Evolutionary conservation across 257 asterid genomes (phyloP), one percentile per base, ranked within the genome.

Genomic region (Salvia hispanica): DNA sequence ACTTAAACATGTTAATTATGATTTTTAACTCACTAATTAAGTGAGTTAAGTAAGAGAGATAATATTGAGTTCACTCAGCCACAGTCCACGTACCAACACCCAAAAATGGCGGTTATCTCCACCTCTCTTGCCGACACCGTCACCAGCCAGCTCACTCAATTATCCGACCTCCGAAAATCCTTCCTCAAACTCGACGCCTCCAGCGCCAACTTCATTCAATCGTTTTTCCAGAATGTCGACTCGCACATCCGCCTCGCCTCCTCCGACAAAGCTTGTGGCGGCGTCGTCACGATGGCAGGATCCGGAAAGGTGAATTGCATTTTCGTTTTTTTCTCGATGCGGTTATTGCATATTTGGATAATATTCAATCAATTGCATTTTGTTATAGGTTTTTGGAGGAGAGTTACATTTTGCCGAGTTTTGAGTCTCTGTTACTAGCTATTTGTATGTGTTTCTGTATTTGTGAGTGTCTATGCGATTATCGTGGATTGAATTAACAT

Each of bases 211-310:
- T 54, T 91, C 6, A 72, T 84, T 53, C 89, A 80, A 1, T 74
- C 91, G 9, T 70, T 87, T 53, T 82, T 77, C 73, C 86, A 76
- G 25, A 84, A 74, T 44, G 81, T 80, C 48, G 79, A 85, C 40
- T 77, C 94, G 50, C 94, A 82, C 69, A 66, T 86, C 62, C 85
- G 86, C 76, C 74, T 79, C 16, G 76, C 86, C 12, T 69, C 87
- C 66, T 64, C 84, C 43, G n/a, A 31, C 9, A 84, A 70, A 69
- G 82, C 80, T 36, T 84, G 78, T 75, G 89, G 96, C 1, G 77
- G 83, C 21, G 92, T 94, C 36, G 82, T 89, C 58, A 47, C 96
- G 58, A 94, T 94, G 99, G 95, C 96, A 16, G 94, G 95, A 37
- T 65, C 98, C 11, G 99, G 99, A 58, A 94, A 94, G 95, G 99